Evolutionary conservation across 345 rosid genomes (phyloP).

Genomic region (Theobroma cacao): DNA sequence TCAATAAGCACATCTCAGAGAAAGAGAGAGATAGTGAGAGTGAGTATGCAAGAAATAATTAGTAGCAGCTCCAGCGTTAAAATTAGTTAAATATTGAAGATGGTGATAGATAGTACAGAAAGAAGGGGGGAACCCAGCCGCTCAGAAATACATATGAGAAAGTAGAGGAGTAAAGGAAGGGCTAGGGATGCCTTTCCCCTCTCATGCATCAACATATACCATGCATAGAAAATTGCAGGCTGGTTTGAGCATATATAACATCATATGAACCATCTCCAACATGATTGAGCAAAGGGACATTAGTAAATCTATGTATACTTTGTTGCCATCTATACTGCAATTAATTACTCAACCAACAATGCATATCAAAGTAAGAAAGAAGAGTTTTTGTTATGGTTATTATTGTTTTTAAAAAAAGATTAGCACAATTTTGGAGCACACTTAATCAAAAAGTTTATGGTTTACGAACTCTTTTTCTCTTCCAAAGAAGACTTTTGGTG

Average conservation of each 20-base stretch:
- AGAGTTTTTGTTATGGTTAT: slow-evolving; percentile 3
- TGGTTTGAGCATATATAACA: neutral
- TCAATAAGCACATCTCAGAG: neutral
- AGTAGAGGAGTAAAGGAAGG: neutral
- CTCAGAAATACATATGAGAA: neutral
- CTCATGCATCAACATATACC: neutral
- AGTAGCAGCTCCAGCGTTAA: neutral
- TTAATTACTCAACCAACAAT: neutral
- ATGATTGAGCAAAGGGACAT: neutral
- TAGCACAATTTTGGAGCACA: neutral
- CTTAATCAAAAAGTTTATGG: neutral
- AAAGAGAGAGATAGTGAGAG: neutral
- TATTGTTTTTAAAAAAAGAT: neutral
- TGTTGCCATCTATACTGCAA: neutral
- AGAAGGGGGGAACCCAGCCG: neutral
- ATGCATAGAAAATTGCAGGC: neutral
- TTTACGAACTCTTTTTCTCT: neutral
- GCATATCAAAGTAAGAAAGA: neutral
- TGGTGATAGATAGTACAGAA: neutral
- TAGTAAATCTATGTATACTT: neutral
- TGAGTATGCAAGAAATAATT: neutral
- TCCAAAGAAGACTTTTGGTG: neutral
- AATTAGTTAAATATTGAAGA: neutral
- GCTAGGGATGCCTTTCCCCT: neutral
- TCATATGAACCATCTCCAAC: neutral